Conservation (phyloP, 2,329 filamentous ascomycete species). For the Trichoderma breve region DNA sequence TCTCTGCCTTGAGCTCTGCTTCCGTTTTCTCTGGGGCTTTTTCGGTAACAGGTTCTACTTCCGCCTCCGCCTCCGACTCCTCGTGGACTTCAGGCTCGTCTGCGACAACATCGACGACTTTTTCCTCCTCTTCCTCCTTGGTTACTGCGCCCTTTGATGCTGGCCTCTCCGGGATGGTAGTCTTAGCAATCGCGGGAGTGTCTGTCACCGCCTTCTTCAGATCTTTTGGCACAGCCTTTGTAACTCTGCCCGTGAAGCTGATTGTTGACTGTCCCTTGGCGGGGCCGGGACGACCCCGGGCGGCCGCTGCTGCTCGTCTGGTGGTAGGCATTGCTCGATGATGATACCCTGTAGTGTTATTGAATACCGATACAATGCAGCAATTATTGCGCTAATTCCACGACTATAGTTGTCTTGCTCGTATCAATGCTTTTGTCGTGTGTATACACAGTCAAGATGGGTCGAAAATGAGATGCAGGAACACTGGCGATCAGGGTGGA, state of each 20-base stretch:
- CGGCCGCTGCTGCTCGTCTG: slow-evolving; percentile 46
- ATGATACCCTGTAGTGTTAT: neutral
- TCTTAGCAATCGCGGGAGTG: slow-evolving; percentile 36
- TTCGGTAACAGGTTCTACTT: slow-evolving; percentile 29
- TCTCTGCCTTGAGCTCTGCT: slow-evolving; percentile 57
- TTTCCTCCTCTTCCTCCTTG: slow-evolving; percentile 17
- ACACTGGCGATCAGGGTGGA: neutral
- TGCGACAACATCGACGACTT: slow-evolving; percentile 17
- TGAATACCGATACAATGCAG: neutral
- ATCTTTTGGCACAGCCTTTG: slow-evolving; percentile 51
- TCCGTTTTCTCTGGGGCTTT: slow-evolving; percentile 44
- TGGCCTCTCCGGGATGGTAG: slow-evolving; percentile 31
- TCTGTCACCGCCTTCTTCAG: slow-evolving; percentile 43
- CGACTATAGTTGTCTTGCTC: neutral
- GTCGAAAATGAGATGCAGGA: neutral
- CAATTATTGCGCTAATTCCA: neutral
- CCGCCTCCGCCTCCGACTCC: slow-evolving; percentile 25
- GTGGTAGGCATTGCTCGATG: slow-evolving; percentile 46
- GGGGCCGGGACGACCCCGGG: slow-evolving; percentile 36
- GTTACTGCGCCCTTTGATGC: slow-evolving; percentile 21
- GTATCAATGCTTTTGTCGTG: neutral
- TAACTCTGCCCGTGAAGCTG: slow-evolving; percentile 57
- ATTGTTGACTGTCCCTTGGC: slow-evolving; percentile 54
- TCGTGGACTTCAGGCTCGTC: slow-evolving; percentile 22
- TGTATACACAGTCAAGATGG: neutral